Conservation (phyloP, 129 eudicot species). For the Dittrichia graveolens region DNA sequence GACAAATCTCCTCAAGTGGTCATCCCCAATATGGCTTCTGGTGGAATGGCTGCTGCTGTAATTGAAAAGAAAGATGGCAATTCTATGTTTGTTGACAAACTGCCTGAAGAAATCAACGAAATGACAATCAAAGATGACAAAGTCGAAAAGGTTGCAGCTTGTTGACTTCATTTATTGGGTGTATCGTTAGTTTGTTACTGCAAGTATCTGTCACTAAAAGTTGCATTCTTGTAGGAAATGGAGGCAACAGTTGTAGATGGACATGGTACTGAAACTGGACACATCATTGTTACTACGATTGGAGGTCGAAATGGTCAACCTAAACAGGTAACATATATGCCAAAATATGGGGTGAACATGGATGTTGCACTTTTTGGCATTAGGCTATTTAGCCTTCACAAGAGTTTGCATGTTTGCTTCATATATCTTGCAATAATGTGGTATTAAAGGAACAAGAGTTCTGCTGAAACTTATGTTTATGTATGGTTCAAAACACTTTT, state of each 20-base stretch:
- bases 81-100: constrained; percentile 55
- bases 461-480: background rate
- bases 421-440: too few species aligned
- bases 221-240: constrained; percentile 47
- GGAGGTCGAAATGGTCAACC: constrained; percentile 73
- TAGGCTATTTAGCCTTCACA: background rate
- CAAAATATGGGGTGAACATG: background rate
- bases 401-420: background rate
- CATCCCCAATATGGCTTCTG: constrained; percentile 37
- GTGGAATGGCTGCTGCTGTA: constrained; percentile 29
- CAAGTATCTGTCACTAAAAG: constrained; percentile 3
- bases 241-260: constrained; percentile 65
- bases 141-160: constrained; percentile 46
- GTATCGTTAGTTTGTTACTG: background rate
- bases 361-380: too few species aligned
- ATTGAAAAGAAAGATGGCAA: constrained; percentile 36
- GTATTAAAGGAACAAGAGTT: background rate
- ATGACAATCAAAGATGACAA: constrained; percentile 65
- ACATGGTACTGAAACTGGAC: constrained; percentile 67
- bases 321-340: constrained; percentile 43
- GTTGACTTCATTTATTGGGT: background rate
- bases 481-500: background rate
- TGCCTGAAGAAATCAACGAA: constrained; percentile 64
- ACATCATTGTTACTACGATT: constrained; percentile 64
- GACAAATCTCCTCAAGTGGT: background rate